Percentiles rank a stretch among this genome's conserved stretches.
These are phyloP conservation scores for Wallacemonas sp. DNA, from an alignment of 208 protist species.

Conservation along the genomic window DNA sequence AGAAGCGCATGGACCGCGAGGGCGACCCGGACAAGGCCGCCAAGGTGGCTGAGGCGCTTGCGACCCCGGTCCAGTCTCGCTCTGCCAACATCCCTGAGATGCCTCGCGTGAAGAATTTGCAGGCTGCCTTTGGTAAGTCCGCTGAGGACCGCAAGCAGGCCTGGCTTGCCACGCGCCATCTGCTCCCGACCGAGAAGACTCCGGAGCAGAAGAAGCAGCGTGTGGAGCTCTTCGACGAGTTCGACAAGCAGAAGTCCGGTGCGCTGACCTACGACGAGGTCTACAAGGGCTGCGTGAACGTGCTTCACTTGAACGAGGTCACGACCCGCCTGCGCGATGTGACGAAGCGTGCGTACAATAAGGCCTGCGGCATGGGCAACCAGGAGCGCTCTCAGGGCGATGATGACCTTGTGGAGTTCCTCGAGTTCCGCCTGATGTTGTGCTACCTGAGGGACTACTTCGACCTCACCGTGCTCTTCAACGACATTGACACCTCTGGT, in stretches of 20 bases:
- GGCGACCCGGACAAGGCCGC: slow-evolving; percentile 28
- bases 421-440: slow-evolving; percentile 44
- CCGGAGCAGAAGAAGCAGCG: slow-evolving; percentile 39
- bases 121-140: slow-evolving; percentile 25
- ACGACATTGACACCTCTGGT: slow-evolving; percentile 48
- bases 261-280: slow-evolving; percentile 64
- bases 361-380: slow-evolving; percentile 57
- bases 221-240: slow-evolving; percentile 72
- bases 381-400: slow-evolving; percentile 22
- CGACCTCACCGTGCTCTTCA: slow-evolving; percentile 53
- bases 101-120: slow-evolving; percentile 10
- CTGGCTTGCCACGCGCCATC: slow-evolving; percentile 37
- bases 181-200: slow-evolving; percentile 38
- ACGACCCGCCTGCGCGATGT: slow-evolving; percentile 63
- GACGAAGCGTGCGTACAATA: slow-evolving; percentile 82
- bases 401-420: slow-evolving; percentile 33
- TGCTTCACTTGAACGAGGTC: slow-evolving; percentile 62
- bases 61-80: neutral
- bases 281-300: slow-evolving; percentile 46
- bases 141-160: slow-evolving; percentile 46
- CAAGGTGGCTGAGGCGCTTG: slow-evolving; percentile 2
- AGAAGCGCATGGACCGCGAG: slow-evolving; percentile 32
- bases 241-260: slow-evolving; percentile 57
- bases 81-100: slow-evolving; percentile 8
- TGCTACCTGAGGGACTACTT: slow-evolving; percentile 18